Percentiles rank a stretch among this genome's conserved stretches.
Evolutionary conservation across 2,329 filamentous ascomycete species (phyloP).

Genomic region (Neonectria faginata): DNA sequence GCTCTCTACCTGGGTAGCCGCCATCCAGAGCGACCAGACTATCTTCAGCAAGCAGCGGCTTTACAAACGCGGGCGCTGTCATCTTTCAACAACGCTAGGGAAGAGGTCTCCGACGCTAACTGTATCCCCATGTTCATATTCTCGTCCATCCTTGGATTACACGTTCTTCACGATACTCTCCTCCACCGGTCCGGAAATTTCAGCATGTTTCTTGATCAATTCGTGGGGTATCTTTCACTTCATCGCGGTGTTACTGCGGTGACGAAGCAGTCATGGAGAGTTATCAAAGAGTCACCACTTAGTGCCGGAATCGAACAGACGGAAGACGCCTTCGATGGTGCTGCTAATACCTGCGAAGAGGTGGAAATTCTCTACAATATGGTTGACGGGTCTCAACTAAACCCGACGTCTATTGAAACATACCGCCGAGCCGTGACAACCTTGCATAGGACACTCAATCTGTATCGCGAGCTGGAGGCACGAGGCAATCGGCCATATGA

Average conservation of each 20-base stretch:
- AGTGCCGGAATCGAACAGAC: neutral
- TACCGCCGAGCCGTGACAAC: neutral
- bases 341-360: neutral
- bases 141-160: conserved; percentile 12
- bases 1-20: conserved; percentile 19
- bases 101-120: neutral
- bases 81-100: conserved; percentile 14
- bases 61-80: conserved; percentile 15
- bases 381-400: neutral
- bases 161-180: conserved; percentile 24
- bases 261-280: conserved; percentile 1
- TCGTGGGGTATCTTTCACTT: conserved; percentile 24
- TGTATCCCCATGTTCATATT: conserved; percentile 21
- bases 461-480: neutral
- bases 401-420: neutral
- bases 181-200: conserved; percentile 1
- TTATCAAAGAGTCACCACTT: conserved; percentile 9
- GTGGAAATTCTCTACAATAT: conserved; percentile 1
- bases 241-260: conserved; percentile 23
- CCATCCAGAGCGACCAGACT: neutral
- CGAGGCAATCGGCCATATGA: neutral
- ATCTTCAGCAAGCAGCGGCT: conserved; percentile 2
- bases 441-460: neutral
- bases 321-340: neutral
- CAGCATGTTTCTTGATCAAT: neutral